Evolutionary conservation across 164 flowering plant species (phyloP).

Genomic region (Magnolia sinica): DNA sequence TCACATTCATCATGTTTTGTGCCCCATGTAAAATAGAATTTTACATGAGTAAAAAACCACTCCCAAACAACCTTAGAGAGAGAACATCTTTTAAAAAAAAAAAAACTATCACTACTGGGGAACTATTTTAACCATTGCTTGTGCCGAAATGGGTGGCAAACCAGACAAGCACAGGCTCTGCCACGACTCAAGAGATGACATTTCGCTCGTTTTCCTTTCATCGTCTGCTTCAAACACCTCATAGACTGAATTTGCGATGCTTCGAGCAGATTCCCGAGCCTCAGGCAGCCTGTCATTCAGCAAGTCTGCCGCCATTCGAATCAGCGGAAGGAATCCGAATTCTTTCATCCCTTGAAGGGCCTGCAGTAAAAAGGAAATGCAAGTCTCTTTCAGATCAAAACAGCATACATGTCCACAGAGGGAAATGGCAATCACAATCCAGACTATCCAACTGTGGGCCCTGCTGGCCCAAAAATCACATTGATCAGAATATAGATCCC

Average conservation of each 20-base stretch:
- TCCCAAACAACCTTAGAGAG: background rate
- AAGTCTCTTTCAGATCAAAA: background rate
- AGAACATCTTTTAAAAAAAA: background rate
- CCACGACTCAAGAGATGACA: slow-evolving; percentile 48
- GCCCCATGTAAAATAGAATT: background rate
- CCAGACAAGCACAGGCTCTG: slow-evolving; percentile 62
- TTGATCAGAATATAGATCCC: no score
- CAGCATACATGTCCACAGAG: background rate
- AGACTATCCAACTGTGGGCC: no score
- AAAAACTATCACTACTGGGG: slow-evolving; percentile 4
- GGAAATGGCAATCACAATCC: background rate
- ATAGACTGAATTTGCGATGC: slow-evolving; percentile 38
- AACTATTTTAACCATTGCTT: slow-evolving; percentile 55
- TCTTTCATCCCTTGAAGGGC: slow-evolving; percentile 58
- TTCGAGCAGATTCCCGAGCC: slow-evolving; percentile 86
- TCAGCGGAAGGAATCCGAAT: slow-evolving; percentile 51
- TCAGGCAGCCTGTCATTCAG: slow-evolving; percentile 82
- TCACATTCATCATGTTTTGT: background rate
- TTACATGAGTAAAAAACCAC: background rate
- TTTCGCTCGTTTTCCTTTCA: slow-evolving; percentile 36
- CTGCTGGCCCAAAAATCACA: no score
- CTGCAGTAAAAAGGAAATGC: slow-evolving; percentile 30
- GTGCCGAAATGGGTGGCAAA: slow-evolving; percentile 66
- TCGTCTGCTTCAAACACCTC: slow-evolving; percentile 36
- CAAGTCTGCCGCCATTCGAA: slow-evolving; percentile 53